A percentile compares a stretch with the other conserved stretches of the same genome.
phyloP scores from a whole-genome alignment of 2,329 filamentous ascomycete genomes.

The Ciborinia camelliae region DNA sequence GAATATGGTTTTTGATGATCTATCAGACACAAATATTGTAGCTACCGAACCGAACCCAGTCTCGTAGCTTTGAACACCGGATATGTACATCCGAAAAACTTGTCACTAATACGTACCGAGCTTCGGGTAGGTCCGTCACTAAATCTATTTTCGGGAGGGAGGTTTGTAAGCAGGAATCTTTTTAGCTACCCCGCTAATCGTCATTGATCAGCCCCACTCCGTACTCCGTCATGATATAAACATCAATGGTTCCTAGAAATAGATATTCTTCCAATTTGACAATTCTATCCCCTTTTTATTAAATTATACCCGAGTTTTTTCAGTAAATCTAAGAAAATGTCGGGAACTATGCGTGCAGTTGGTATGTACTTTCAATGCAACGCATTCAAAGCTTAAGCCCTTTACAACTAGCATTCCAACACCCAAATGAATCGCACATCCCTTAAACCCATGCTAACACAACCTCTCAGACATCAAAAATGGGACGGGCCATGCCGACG shows the following conservation, averaged over 20 bases:
- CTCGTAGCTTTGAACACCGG: neutral
- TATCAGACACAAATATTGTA: too few species aligned
- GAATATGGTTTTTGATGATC: too few species aligned
- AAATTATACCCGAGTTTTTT: neutral
- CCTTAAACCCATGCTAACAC: neutral
- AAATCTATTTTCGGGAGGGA: neutral
- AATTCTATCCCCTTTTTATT: neutral
- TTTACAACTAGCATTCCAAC: neutral
- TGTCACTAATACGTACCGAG: neutral
- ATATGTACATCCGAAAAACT: neutral
- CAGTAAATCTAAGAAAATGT: constrained; percentile 23
- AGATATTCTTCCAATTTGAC: neutral
- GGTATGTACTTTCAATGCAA: constrained; percentile 23
- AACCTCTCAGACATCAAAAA: constrained; percentile 47
- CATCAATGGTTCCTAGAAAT: neutral
- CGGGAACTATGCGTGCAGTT: constrained; percentile 34
- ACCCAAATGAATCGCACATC: neutral
- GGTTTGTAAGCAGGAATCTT: constrained; percentile 19
- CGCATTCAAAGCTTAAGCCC: neutral
- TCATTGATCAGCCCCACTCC: constrained; percentile 17
- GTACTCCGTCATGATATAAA: neutral
- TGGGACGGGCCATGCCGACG: constrained; percentile 52
- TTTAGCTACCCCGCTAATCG: constrained; percentile 23
- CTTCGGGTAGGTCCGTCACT: constrained; percentile 3
- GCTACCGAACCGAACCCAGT: too few species aligned